Evolutionary conservation across 805 yeast genomes (phyloP), one percentile per base, ranked within the genome.

Genomic region (Yarrowia keelungensis): DNA sequence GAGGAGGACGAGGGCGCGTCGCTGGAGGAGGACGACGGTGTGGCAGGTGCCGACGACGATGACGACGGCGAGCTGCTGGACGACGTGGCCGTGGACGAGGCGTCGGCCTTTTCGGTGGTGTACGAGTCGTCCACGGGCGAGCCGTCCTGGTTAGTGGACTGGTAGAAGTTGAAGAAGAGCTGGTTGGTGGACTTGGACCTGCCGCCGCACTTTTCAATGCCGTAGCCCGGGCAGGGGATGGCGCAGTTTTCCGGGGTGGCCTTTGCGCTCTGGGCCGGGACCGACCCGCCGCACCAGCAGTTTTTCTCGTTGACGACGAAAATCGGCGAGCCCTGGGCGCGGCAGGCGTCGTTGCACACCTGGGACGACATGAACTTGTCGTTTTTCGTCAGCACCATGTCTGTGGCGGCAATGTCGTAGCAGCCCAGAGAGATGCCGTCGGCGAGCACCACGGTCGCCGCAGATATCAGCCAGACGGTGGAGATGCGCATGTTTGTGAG

Each of bases 281-380:
- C 69, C 0, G 79, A 70, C 73, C 83, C 79, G 36, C 94, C 94
- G 77, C 97, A 90, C 74, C 84, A 89, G 76, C 97, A 90, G 19
- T 77, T 76, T 35, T 80, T 73, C 9, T 92, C 91, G 64, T 81
- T 77, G 42, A 47, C 15, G 32, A 49, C 16, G 26, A 62, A 62
- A 14, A 59, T 22, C 43, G 65, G 51, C 51, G 45, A 32, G 51
- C 65, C 65, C 65, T 16, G 41, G 35, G 3, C 3, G 35, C 42
- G 10, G 51, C 65, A 59, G 19, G 11, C 51, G 22, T 43, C 35
- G 51, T 59, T 59, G 42, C 65, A 59, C 42, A 42, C 9, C 39
- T 59, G 45, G 51, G 65, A 43, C 32, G 65, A 59, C 65, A 59
- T 59, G 51, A 32, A 59, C 8, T 11, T 12, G 42, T 15, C 19